Evolutionary conservation across 306 rosid species (phyloP), one percentile per base, ranked within the genome.

Genomic region (Inga oerstediana): DNA sequence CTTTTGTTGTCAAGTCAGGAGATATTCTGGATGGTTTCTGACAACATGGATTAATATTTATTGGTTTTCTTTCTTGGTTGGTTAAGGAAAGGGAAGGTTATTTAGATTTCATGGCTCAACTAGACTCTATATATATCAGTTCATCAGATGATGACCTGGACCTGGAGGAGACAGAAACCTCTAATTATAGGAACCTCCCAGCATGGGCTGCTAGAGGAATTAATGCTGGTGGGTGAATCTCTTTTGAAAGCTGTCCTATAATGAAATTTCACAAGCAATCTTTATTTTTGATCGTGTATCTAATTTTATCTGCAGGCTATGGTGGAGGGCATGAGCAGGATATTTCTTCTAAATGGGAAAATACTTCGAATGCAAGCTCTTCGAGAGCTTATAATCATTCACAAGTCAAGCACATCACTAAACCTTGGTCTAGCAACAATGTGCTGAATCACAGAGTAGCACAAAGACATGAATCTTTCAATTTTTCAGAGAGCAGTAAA

Each of bases 71-170:
- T 80, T 83, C 83, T 83, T 37, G 80, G 79, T 83, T 82, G 84
- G 81, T 71, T 22, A 80, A 74, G 83, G 79, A 66, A 82, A 68
- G 86, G 70, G 80, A 73, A 80, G 75, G 76, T 72, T 61, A 66
- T 81, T 39, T 75, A 67, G 86, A 85, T 61, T 82, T 24, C 77
- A 93, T 91, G 93, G 91, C 69, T 49, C 82, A 80, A 74, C 32
- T 30, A 51, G 82, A 79, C 1, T 65, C 13, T 46, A 92, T 96
- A 87, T 90, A 86, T 75, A 90, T 94, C 68, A 94, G 90, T 89
- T 96, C 98, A 35, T 94, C 98, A 0, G 99, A 96, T 85, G 95
- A 93, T 84, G 99, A 96, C 10, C 32, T 86, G 76, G 97, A 90
- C 78, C 43, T 88, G 69, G 97, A 90, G 79, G 89, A 81, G 80